A percentile compares a stretch with the other conserved stretches of the same genome.
These are phyloP conservation scores for Vaccinium macrocarpon DNA, from an alignment of 148 eudicot genomes.

Conservation along the genomic window DNA sequence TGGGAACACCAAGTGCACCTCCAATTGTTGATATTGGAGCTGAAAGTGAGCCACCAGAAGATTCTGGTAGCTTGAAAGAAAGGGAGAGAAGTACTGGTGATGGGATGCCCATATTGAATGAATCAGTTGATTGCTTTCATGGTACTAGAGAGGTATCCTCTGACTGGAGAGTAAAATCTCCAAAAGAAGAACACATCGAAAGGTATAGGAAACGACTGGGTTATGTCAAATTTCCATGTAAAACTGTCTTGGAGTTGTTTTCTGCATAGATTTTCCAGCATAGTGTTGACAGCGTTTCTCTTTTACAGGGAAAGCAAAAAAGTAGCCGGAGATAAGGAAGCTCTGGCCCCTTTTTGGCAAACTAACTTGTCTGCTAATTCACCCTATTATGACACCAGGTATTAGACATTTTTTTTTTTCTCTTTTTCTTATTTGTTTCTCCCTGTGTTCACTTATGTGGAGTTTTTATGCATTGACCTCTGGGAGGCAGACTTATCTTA, in stretches of 20 bases:
- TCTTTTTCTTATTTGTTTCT: neutral
- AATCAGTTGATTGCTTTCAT: slow-evolving; percentile 18
- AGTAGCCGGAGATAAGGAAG: slow-evolving; percentile 29
- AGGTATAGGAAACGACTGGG: slow-evolving; percentile 24
- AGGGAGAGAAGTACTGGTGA: slow-evolving; percentile 22
- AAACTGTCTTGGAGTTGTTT: slow-evolving; percentile 1
- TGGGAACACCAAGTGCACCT: slow-evolving; percentile 93
- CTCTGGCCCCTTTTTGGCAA: slow-evolving; percentile 21
- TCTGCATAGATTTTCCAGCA: neutral
- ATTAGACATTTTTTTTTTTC: neutral
- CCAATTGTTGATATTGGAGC: slow-evolving; percentile 53
- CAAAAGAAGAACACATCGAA: slow-evolving; percentile 27
- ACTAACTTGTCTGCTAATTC: slow-evolving; percentile 27
- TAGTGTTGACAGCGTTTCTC: neutral
- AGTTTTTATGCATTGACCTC: neutral
- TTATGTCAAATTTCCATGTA: neutral
- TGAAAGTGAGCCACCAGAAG: slow-evolving; percentile 27
- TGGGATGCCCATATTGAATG: slow-evolving; percentile 23
- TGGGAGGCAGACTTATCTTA: neutral
- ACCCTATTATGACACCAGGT: slow-evolving; percentile 58
- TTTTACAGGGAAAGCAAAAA: slow-evolving; percentile 40
- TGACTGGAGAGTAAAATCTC: slow-evolving; percentile 19
- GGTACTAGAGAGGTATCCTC: slow-evolving; percentile 19
- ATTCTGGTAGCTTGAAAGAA: slow-evolving; percentile 24
- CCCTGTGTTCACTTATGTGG: neutral